Base-by-base conservation (phyloP, 1,284 basidiomycete genomes). In the Coniferiporia sulphurascens region DNA sequence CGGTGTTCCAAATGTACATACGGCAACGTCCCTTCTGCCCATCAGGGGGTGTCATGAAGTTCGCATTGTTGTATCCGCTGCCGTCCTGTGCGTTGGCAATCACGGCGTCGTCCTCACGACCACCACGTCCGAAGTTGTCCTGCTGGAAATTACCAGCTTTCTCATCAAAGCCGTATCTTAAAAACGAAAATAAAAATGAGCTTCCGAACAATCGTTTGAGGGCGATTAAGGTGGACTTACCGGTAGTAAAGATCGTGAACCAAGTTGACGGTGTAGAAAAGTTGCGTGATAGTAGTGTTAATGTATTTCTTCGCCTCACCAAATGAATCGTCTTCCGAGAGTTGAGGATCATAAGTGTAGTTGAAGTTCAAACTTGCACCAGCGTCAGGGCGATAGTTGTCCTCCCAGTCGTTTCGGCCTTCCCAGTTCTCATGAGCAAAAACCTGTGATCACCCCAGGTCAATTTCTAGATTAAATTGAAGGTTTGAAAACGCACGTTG, bases 1-100 rank as follows among this genome's bases (percentile, higher is more conserved):
- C 88, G 0, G 91, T 93, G 74, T 92, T 90, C 95, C 95, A 98
- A 49, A 95, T 78, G 77, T 96, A 98, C 96, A 98, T 98, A 66
- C 95, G 83, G 90, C 95, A 95, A 61, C 92, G 86, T 8, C 91
- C 91, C 67, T 88, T 86, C 76, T 86, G 84, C 48, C 78, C 80
- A 59, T 82, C 88, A 56, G 88, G 88, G 60, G 88, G 88, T 0
- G 87, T 90, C 87, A 89, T 88, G 73, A 90, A 88, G 76, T 90
- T 88, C 48, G 88, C 90, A 64, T 93, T 93, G 80, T 95, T 94
- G 76, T 84, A 95, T 3, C 95, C 95, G 21, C 86, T 89, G 48
- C 94, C 94, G 68, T 97, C 95, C 74, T 97, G 94, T 1, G 95
- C 95, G 68, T 96, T 96, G 57, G 93, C 87, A 64, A 97, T 93